Base-by-base conservation (phyloP, 1,284 basidiomycete genomes). In the Ustilago xerochloae region DNA sequence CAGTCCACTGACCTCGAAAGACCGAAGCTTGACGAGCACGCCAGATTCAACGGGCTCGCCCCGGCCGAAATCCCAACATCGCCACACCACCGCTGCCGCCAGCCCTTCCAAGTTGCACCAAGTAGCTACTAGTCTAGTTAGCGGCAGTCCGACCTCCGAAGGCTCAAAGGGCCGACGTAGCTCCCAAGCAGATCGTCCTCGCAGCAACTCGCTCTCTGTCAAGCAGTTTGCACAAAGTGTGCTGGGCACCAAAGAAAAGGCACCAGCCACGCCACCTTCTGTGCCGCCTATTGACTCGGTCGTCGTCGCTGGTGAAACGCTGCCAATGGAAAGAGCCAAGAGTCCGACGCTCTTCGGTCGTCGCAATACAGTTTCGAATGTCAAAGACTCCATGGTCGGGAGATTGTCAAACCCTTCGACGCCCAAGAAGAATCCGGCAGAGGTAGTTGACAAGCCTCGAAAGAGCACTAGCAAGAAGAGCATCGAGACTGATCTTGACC, bases 121-220 rank as follows among this genome's bases (percentile, higher is more conserved):
- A n/a, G 56, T 66, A 9, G 59, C 60, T 6, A 45, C 36, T 28
- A 69, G 41, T 29, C 35, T 57, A 16, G 47, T 63, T 4, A 56
- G 55, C 9, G 26, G 30, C 39, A 61, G 54, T 16, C 60, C 63
- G 6, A 57, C 52, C 0, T 62, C 56, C 6, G 69, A 72, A 29
- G 26, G 51, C 16, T 8, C 49, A 13, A 72, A 72, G 36, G 35
- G 51, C 10, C 56, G 65, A 35, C 61, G 65, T 24, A 56, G 28
- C 20, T 38, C 65, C 49, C 62, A 62, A 8, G 43, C 32, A n/a
- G 71, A 65, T 29, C 66, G 75, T 6, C 63, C 67, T 24, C 75
- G 79, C 16, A 78, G 78, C 47, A 81, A 77, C 38, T 81, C 79
- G 7, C 53, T 75, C 4, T 71, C 73, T 5, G 57, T 75, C 47